Evolutionary conservation across 805 yeast genomes (phyloP).

Genomic region (Candida tibetensis): DNA sequence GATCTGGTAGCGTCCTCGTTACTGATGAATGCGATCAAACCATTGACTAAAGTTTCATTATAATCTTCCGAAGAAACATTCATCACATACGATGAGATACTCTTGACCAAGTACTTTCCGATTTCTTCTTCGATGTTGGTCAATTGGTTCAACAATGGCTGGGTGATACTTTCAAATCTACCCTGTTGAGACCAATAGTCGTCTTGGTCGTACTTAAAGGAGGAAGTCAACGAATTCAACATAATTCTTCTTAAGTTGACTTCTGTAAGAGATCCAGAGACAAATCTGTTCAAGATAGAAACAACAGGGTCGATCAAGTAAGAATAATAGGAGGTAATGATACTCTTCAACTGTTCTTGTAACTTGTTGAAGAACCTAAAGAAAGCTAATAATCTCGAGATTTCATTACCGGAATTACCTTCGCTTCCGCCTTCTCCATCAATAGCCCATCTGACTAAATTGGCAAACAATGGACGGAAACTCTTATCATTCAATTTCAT

Average conservation of each 20-base stretch:
- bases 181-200: slow-evolving; percentile 93
- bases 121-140: slow-evolving; percentile 64
- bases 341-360: slow-evolving; percentile 79
- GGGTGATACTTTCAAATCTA: slow-evolving; percentile 72
- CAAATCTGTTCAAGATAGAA: slow-evolving; percentile 50
- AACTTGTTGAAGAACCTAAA: slow-evolving; percentile 82
- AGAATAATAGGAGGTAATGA: slow-evolving; percentile 84
- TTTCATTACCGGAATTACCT: slow-evolving; percentile 35
- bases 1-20: slow-evolving; percentile 50
- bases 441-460: slow-evolving; percentile 87
- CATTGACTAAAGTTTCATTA: slow-evolving; percentile 59
- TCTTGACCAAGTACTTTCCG: slow-evolving; percentile 78
- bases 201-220: slow-evolving; percentile 86
- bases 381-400: slow-evolving; percentile 66
- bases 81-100: slow-evolving; percentile 70
- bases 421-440: slow-evolving; percentile 69
- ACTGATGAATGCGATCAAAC: slow-evolving; percentile 35
- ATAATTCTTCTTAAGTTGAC: slow-evolving; percentile 68
- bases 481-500: slow-evolving; percentile 91
- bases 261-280: slow-evolving; percentile 37
- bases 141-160: slow-evolving; percentile 64
- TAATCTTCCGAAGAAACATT: slow-evolving; percentile 67
- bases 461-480: slow-evolving; percentile 88
- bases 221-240: slow-evolving; percentile 67
- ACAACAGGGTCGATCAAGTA: slow-evolving; percentile 77